A percentile compares a stretch with the other conserved stretches of the same genome.
These are phyloP conservation scores for Metschnikowia koreensis DNA, from an alignment of 805 yeast genomes.

Conservation along the genomic window DNA sequence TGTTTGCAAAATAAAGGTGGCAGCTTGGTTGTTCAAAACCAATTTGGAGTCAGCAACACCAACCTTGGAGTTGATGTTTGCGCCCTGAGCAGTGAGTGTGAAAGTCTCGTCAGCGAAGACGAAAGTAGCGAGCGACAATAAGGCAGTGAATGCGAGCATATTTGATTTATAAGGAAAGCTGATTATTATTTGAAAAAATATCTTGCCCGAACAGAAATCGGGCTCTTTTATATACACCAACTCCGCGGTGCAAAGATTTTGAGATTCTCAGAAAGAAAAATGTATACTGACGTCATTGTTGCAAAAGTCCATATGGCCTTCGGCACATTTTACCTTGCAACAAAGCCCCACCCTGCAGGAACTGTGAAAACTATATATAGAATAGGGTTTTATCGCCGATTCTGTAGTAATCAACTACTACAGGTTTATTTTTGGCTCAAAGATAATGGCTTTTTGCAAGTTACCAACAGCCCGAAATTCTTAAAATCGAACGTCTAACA, in stretches of 20 bases:
- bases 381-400: too few relatives aligned
- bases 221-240: neutral
- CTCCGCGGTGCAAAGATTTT: neutral
- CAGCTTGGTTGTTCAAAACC: constrained; percentile 15
- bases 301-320: neutral
- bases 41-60: constrained; percentile 16
- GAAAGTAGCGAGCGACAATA: constrained; percentile 25
- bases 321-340: too few relatives aligned
- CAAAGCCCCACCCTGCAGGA: too few relatives aligned
- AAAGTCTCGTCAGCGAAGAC: constrained; percentile 33
- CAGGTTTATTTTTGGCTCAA: too few relatives aligned
- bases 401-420: too few relatives aligned
- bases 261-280: neutral
- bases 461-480: too few relatives aligned
- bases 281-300: neutral
- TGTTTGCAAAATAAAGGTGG: constrained; percentile 25
- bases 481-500: too few relatives aligned
- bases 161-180: neutral
- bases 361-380: too few relatives aligned
- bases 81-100: constrained; percentile 29
- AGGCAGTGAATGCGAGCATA: constrained; percentile 17
- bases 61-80: constrained; percentile 21
- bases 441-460: too few relatives aligned
- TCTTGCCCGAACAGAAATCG: neutral
- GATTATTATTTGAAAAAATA: neutral